phyloP scores from a whole-genome alignment of 1,284 basidiomycete genomes.

The Malassezia sp. region DNA sequence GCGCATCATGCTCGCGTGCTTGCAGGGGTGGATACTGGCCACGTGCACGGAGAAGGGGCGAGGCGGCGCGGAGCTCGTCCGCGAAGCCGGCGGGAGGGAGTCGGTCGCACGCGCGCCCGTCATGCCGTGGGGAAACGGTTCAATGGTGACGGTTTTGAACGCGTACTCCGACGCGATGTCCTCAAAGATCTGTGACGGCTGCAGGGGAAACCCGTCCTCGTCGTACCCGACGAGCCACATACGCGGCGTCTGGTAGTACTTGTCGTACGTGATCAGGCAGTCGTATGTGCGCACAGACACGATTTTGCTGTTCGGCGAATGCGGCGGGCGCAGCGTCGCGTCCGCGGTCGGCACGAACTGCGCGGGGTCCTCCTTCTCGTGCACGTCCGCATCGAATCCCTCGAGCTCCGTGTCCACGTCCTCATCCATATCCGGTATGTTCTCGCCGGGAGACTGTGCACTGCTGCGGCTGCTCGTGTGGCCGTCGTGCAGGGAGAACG shows the following conservation, averaged over 20 bases:
- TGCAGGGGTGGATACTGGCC: conserved; percentile 87
- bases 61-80: too few relatives aligned
- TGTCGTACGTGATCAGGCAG: conserved; percentile 99
- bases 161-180: conserved; percentile 95
- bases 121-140: conserved; percentile 88
- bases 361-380: conserved; percentile 9
- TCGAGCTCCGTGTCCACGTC: background rate
- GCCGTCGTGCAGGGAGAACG: background rate
- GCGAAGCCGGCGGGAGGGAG: conserved; percentile 1
- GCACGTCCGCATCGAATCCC: background rate
- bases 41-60: conserved; percentile 14
- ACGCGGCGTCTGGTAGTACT: conserved; percentile 49
- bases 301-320: background rate
- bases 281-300: conserved; percentile 74
- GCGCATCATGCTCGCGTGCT: conserved; percentile 98
- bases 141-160: conserved; percentile 96
- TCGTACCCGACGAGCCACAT: conserved; percentile 46
- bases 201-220: conserved; percentile 38
- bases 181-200: conserved; percentile 82
- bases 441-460: background rate
- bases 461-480: background rate
- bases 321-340: background rate
- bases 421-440: background rate
- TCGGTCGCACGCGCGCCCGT: conserved; percentile 38
- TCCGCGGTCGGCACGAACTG: background rate